Evolutionary conservation across 495 filamentous ascomycete species (phyloP).

Genomic region (Viridothelium virens): DNA sequence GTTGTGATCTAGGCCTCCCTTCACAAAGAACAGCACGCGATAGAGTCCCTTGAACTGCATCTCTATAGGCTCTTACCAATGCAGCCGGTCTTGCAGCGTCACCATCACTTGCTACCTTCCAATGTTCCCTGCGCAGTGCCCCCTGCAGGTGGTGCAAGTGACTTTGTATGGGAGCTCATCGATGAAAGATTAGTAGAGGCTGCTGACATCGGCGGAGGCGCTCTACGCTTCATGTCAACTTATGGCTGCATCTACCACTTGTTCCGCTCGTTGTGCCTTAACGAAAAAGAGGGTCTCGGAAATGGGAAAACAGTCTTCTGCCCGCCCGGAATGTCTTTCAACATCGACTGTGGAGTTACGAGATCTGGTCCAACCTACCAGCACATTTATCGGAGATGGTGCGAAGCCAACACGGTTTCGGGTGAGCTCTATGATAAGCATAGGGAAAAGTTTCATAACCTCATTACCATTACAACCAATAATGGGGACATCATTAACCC

Average conservation of each 20-base stretch:
- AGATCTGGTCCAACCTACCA: not conserved
- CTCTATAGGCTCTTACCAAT: too few relatives aligned
- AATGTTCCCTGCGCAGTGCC: too few relatives aligned
- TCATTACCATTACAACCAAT: not conserved
- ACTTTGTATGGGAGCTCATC: not conserved
- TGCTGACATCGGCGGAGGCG: not conserved
- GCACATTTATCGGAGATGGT: not conserved
- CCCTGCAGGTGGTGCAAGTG: too few relatives aligned
- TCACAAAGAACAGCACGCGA: too few relatives aligned
- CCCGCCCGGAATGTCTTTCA: not conserved
- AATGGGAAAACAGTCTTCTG: not conserved
- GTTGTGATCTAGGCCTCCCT: too few relatives aligned
- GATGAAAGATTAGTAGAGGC: not conserved
- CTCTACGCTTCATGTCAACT: not conserved
- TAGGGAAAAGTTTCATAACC: not conserved
- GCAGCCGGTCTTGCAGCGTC: too few relatives aligned
- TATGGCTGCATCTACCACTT: not conserved
- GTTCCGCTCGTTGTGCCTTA: not conserved
- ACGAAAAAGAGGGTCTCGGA: not conserved
- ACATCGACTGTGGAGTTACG: not conserved
- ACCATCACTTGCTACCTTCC: too few relatives aligned
- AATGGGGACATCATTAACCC: not conserved
- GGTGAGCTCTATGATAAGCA: not conserved
- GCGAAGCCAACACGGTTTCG: slow-evolving; percentile 4
- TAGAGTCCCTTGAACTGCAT: too few relatives aligned